Conservation (phyloP, 2,329 filamentous ascomycete genomes). For the Nemania diffusa region DNA sequence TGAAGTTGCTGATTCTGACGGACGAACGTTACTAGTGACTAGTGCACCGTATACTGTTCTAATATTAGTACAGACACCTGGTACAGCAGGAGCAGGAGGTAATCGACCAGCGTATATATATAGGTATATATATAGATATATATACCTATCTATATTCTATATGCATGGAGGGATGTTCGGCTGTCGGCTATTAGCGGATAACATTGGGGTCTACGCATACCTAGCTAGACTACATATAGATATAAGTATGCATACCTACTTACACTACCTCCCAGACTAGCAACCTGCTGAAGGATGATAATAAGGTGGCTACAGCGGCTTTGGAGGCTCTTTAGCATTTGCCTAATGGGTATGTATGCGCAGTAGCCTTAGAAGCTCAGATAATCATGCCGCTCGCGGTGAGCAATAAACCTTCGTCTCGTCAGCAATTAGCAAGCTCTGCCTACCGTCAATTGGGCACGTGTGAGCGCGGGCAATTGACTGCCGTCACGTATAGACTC, state of each 20-base stretch:
- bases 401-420: neutral
- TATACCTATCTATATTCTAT: neutral
- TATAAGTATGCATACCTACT: neutral
- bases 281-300: neutral
- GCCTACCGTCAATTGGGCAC: constrained; percentile 22
- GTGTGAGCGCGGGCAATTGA: constrained; percentile 8
- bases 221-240: no score
- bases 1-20: no score
- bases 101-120: no score
- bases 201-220: constrained; percentile 14
- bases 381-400: neutral
- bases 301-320: constrained; percentile 15
- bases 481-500: neutral
- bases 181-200: constrained; percentile 29
- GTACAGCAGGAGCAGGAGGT: no score
- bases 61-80: no score
- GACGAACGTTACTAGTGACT: no score
- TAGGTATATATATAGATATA: neutral
- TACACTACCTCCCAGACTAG: neutral
- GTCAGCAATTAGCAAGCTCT: neutral
- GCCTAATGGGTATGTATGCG: constrained; percentile 1
- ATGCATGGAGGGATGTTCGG: constrained; percentile 4
- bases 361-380: no score
- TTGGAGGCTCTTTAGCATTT: constrained; percentile 16
- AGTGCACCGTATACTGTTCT: no score